A percentile compares a stretch with the other conserved stretches of the same genome.
These are phyloP conservation scores for Ceratobasidium sp. DNA, from an alignment of 1,284 basidiomycete genomes.

Conservation along the genomic window DNA sequence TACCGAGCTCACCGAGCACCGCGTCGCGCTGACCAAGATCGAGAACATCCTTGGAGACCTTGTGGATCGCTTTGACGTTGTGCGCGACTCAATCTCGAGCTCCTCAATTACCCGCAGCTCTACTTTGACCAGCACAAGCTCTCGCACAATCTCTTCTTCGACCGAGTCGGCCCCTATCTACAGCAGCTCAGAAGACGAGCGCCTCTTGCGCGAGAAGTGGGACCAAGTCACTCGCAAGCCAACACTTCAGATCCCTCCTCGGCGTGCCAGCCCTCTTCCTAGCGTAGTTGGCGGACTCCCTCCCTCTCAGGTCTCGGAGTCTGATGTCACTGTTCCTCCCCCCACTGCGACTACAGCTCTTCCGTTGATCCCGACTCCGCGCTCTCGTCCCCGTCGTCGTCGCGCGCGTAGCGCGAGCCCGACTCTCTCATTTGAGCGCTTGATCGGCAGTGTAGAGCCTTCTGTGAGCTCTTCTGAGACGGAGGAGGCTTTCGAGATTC, in stretches of 20 bases:
- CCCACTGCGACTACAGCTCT: slow-evolving; percentile 36
- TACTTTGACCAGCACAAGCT: slow-evolving; percentile 9
- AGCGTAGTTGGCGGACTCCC: slow-evolving; percentile 31
- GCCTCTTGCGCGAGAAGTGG: slow-evolving; percentile 14
- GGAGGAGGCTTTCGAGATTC: slow-evolving; percentile 6
- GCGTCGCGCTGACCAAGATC: slow-evolving; percentile 38
- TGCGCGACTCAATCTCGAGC: slow-evolving; percentile 31
- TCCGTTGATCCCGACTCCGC: slow-evolving; percentile 30
- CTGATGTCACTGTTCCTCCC: slow-evolving; percentile 32
- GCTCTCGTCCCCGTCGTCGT: slow-evolving; percentile 43
- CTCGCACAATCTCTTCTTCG: slow-evolving; percentile 30
- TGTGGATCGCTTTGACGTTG: slow-evolving; percentile 36
- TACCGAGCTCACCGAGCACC: slow-evolving; percentile 32
- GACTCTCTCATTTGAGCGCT: slow-evolving; percentile 40
- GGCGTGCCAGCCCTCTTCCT: slow-evolving; percentile 21
- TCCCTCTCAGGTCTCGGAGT: slow-evolving; percentile 24
- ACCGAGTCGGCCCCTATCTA: slow-evolving; percentile 4
- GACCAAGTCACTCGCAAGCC: slow-evolving; percentile 17
- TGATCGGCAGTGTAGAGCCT: slow-evolving; percentile 23
- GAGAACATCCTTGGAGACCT: slow-evolving; percentile 39
- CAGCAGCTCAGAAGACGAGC: slow-evolving; percentile 34
- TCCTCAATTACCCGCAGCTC: slow-evolving; percentile 1
- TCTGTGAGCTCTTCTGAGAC: slow-evolving; percentile 21
- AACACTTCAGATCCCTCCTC: slow-evolving; percentile 22
- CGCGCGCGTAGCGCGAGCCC: slow-evolving; percentile 45